Evolutionary conservation across 2,329 filamentous ascomycete species (phyloP).

Genomic region (Raffaelea albimanens): DNA sequence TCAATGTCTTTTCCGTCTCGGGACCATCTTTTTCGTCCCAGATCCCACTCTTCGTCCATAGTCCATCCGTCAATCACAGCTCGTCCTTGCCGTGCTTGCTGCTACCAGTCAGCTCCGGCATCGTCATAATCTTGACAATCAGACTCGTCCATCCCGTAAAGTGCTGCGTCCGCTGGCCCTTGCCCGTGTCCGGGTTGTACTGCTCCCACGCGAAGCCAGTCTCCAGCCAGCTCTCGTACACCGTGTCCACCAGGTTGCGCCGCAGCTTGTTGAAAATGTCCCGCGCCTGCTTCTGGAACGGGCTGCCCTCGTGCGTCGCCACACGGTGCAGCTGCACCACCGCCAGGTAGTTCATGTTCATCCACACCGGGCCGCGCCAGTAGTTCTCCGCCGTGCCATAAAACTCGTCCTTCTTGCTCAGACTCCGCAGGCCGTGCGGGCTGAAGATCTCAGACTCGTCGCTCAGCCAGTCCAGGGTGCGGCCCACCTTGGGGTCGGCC

Average conservation of each 20-base stretch:
- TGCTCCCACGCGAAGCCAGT: constrained; percentile 99
- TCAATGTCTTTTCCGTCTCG: no score
- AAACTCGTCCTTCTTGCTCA: constrained; percentile 73
- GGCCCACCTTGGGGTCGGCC: constrained; percentile 64
- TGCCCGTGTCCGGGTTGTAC: constrained; percentile 87
- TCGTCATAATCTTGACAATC: constrained; percentile 93
- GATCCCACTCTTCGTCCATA: constrained; percentile 17
- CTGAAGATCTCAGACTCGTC: constrained; percentile 87
- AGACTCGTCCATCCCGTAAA: constrained; percentile 99
- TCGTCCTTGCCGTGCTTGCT: constrained; percentile 31
- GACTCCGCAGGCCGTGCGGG: constrained; percentile 74
- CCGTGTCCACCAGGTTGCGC: constrained; percentile 77
- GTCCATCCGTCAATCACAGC: constrained; percentile 33
- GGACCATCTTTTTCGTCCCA: no score
- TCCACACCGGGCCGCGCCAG: constrained; percentile 91
- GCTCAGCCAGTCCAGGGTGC: constrained; percentile 66
- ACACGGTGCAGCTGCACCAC: constrained; percentile 59
- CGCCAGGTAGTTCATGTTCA: constrained; percentile 90
- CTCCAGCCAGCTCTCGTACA: constrained; percentile 77
- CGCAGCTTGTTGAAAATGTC: constrained; percentile 69
- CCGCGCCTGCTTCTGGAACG: constrained; percentile 58
- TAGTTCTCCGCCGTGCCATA: constrained; percentile 95
- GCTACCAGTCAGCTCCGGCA: constrained; percentile 56
- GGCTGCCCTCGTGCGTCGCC: constrained; percentile 50
- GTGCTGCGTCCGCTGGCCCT: constrained; percentile 91